phyloP scores from a whole-genome alignment of 345 rosid genomes.

The Zanthoxylum bungeanum region DNA sequence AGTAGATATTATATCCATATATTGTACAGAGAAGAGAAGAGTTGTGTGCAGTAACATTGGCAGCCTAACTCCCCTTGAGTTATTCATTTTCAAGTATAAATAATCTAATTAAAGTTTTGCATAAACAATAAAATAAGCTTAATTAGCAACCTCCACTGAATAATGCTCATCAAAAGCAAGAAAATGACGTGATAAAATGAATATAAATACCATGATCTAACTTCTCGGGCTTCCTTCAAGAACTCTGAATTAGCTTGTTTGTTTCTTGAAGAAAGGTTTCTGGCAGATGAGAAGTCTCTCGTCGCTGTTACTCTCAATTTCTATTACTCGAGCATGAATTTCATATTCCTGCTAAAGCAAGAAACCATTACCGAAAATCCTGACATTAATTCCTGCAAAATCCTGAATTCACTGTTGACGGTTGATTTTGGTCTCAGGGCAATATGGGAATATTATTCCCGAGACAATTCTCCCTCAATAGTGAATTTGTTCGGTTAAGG shows the following conservation, averaged over 20 bases:
- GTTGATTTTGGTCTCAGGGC: too few species aligned
- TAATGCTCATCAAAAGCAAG: not conserved
- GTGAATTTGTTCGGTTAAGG: too few species aligned
- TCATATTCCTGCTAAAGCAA: too few species aligned
- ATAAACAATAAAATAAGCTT: too few species aligned
- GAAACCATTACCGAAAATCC: too few species aligned
- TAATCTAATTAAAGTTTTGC: too few species aligned
- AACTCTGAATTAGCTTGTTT: constrained; percentile 51
- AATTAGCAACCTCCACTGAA: too few species aligned
- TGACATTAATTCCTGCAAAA: too few species aligned
- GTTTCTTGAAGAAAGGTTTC: constrained; percentile 80
- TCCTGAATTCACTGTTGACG: too few species aligned
- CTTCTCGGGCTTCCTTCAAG: constrained; percentile 9
- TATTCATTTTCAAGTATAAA: not conserved
- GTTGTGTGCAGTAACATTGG: not conserved
- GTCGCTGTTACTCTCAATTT: constrained; percentile 81
- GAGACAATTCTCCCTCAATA: too few species aligned
- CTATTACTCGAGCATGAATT: constrained; percentile 79
- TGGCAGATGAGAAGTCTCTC: constrained; percentile 93
- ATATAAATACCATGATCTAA: constrained; percentile 24
- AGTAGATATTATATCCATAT: not conserved
- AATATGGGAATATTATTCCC: too few species aligned
- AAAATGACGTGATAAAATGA: not conserved
- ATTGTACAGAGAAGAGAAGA: too few species aligned
- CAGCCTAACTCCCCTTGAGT: not conserved